These are phyloP conservation scores for Epicoccum nigrum DNA, from an alignment of 2,329 filamentous ascomycete species.

Conservation along the genomic window DNA sequence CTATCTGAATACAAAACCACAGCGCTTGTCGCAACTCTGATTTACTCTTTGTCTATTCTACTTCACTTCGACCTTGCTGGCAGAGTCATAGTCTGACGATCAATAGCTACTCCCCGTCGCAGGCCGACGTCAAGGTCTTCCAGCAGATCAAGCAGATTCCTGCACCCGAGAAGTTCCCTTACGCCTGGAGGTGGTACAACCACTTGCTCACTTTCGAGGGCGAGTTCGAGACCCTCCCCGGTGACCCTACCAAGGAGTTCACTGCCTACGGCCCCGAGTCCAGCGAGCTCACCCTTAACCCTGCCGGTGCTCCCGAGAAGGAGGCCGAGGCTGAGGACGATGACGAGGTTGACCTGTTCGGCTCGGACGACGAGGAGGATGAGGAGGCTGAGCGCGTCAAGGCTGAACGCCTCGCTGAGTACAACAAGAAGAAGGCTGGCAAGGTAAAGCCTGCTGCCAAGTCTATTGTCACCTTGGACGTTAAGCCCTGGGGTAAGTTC, in stretches of 20 bases:
- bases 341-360: constrained; percentile 92
- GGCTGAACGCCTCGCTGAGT: constrained; percentile 89
- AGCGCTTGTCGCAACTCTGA: constrained; percentile 79
- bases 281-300: constrained; percentile 78
- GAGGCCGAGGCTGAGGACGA: constrained; percentile 60
- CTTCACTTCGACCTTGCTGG: constrained; percentile 10
- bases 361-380: constrained; percentile 71
- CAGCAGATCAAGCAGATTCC: constrained; percentile 82
- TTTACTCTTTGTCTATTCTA: constrained; percentile 26
- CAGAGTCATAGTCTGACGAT: constrained; percentile 33
- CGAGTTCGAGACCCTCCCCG: constrained; percentile 88
- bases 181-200: constrained; percentile 98
- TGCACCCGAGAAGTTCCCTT: constrained; percentile 83
- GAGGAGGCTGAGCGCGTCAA: constrained; percentile 81
- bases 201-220: constrained; percentile 92
- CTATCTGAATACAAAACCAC: constrained; percentile 76
- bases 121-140: constrained; percentile 96
- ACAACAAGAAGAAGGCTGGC: constrained; percentile 94
- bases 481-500: constrained; percentile 95
- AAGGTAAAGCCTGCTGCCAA: constrained; percentile 94
- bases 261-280: constrained; percentile 90
- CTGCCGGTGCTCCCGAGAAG: constrained; percentile 77
- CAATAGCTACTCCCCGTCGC: constrained; percentile 70
- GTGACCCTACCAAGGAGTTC: constrained; percentile 87
- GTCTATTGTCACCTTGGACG: constrained; percentile 92